These are phyloP conservation scores for Chloris gayana DNA, from an alignment of 176 grass and related monocot species.

Conservation along the genomic window DNA sequence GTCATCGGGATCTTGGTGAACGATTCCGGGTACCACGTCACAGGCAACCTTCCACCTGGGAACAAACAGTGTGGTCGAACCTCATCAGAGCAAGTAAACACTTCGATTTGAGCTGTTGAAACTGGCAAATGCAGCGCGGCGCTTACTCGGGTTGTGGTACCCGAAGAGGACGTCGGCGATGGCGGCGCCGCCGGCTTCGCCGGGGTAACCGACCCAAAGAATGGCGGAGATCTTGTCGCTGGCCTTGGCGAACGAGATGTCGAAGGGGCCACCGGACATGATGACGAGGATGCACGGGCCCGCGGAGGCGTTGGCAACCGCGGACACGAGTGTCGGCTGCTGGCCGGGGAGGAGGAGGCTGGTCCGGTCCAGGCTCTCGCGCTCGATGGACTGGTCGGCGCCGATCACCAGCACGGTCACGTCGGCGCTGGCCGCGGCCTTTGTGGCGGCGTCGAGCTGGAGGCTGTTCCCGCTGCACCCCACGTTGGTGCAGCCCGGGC, in stretches of 20 bases:
- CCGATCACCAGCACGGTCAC: slow-evolving; percentile 86
- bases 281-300: slow-evolving; percentile 88
- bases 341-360: slow-evolving; percentile 72
- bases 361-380: slow-evolving; percentile 72
- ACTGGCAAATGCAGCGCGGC: neutral
- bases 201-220: slow-evolving; percentile 91
- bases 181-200: slow-evolving; percentile 81
- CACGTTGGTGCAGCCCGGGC: slow-evolving; percentile 73
- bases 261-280: slow-evolving; percentile 90
- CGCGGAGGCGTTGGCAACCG: slow-evolving; percentile 60
- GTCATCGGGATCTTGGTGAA: slow-evolving; percentile 73
- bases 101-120: neutral
- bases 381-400: slow-evolving; percentile 72
- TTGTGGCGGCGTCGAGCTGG: slow-evolving; percentile 57
- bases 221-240: slow-evolving; percentile 68
- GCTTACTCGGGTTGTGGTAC: slow-evolving; percentile 73
- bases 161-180: slow-evolving; percentile 87
- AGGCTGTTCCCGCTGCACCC: slow-evolving; percentile 70
- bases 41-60: slow-evolving; percentile 78
- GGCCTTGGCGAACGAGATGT: slow-evolving; percentile 63
- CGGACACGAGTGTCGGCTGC: slow-evolving; percentile 67
- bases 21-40: slow-evolving; percentile 89
- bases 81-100: neutral
- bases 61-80: neutral
- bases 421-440: slow-evolving; percentile 69